Percentiles rank a stretch among this genome's conserved stretches.
Conservation (phyloP, 768 basidiomycete species). For the Podaxis carcinomalis region DNA sequence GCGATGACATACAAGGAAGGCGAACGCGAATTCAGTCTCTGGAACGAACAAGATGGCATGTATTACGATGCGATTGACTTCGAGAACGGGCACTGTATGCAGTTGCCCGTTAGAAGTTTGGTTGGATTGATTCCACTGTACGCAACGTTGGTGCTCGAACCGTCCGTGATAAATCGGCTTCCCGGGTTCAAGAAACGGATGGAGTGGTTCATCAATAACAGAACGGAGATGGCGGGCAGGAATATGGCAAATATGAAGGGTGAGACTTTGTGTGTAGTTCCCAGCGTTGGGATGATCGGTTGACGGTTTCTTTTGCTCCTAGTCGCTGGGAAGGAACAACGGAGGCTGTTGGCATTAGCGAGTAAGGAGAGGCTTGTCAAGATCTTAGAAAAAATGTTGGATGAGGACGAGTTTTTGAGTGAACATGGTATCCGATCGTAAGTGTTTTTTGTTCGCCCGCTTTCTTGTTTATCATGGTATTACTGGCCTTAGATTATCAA, state of each 20-base stretch:
- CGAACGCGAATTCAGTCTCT: constrained; percentile 77
- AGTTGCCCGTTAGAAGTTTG: constrained; percentile 89
- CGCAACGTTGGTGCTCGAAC: constrained; percentile 91
- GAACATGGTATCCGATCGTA: constrained; percentile 95
- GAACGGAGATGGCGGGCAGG: constrained; percentile 79
- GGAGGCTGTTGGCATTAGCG: constrained; percentile 83
- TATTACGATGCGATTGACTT: constrained; percentile 98
- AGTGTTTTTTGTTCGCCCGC: constrained; percentile 26
- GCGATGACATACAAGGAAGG: constrained; percentile 92
- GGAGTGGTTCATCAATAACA: constrained; percentile 97
- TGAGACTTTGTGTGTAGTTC: constrained; percentile 22
- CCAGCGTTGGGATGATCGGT: background rate
- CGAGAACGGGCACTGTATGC: constrained; percentile 75
- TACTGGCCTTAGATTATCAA: constrained; percentile 62
- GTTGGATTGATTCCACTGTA: constrained; percentile 98
- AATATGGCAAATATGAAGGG: constrained; percentile 98
- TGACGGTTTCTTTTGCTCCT: constrained; percentile 4
- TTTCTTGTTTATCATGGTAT: background rate
- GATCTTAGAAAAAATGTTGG: constrained; percentile 94
- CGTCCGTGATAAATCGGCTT: constrained; percentile 81
- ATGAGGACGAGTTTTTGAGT: constrained; percentile 95
- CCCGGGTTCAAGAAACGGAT: constrained; percentile 98
- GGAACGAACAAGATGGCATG: constrained; percentile 97
- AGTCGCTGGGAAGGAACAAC: constrained; percentile 73
- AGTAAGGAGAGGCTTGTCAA: constrained; percentile 85